phyloP scores from a whole-genome alignment of 176 grass and related monocot genomes.

The Chrysopogon serrulatus region DNA sequence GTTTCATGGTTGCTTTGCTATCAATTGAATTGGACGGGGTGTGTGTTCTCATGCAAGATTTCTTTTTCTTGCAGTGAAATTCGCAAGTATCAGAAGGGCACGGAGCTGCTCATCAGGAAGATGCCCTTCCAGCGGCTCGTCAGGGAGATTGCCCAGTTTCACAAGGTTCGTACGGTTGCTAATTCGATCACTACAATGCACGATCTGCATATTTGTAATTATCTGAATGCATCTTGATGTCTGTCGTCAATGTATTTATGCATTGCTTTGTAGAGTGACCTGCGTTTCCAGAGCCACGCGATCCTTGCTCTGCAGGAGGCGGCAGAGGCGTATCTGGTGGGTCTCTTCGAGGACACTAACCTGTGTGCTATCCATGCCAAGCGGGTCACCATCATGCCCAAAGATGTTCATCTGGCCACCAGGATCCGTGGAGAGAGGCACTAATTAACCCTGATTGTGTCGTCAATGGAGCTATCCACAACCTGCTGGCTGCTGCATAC shows the following conservation, averaged over 20 bases:
- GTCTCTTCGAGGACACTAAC: neutral
- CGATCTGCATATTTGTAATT: neutral
- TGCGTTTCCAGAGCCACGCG: neutral
- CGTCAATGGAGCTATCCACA: neutral
- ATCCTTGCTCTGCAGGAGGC: neutral
- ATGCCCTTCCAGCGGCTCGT: neutral
- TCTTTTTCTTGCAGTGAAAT: neutral
- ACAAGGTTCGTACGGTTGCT: neutral
- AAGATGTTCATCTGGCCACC: neutral
- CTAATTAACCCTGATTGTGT: neutral
- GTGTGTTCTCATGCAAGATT: neutral
- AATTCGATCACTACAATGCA: neutral
- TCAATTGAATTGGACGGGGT: neutral
- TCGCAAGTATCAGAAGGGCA: neutral
- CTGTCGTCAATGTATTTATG: neutral
- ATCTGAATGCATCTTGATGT: neutral
- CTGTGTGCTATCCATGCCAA: neutral
- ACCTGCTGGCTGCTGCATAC: neutral
- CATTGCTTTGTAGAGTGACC: neutral
- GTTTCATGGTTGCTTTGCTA: neutral
- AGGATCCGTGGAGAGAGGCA: neutral
- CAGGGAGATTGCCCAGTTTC: neutral
- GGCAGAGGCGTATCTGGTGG: neutral
- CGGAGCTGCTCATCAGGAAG: neutral
- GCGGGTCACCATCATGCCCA: neutral